Evolutionary conservation across 495 filamentous ascomycete genomes (phyloP).

Genomic region (Xylaria longipes): DNA sequence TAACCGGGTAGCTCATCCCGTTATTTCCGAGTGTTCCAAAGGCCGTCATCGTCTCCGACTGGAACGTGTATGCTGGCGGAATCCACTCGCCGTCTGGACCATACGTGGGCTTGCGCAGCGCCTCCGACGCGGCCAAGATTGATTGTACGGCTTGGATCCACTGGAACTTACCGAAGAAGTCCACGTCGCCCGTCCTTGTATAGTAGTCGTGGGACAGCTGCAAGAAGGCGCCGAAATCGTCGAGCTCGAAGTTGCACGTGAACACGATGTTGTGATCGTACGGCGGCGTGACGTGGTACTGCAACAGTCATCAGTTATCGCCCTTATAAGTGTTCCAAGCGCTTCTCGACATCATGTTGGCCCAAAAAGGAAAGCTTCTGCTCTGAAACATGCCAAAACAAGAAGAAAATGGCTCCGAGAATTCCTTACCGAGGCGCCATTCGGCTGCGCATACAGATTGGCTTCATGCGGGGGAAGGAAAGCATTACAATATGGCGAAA

Average conservation of each 20-base stretch:
- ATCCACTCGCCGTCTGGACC: conserved; percentile 59
- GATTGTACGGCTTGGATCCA: conserved; percentile 65
- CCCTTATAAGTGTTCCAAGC: too few species aligned
- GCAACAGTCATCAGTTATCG: too few species aligned
- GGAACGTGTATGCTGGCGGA: conserved; percentile 62
- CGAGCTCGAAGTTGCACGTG: conserved; percentile 71
- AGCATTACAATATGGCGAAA: conserved; percentile 65
- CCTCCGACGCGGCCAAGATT: conserved; percentile 62
- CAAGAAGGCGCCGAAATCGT: conserved; percentile 66
- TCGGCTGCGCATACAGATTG: conserved; percentile 52
- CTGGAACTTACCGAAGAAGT: conserved; percentile 64
- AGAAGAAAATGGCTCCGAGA: too few species aligned
- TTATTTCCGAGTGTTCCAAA: conserved; percentile 67
- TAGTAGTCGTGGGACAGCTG: conserved; percentile 67
- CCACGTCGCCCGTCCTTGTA: conserved; percentile 57
- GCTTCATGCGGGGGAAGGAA: conserved; percentile 67
- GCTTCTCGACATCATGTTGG: too few species aligned
- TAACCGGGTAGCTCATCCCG: conserved; percentile 65
- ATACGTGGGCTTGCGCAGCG: conserved; percentile 66
- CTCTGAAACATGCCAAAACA: too few species aligned
- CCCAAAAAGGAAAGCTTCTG: too few species aligned
- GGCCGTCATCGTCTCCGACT: conserved; percentile 60
- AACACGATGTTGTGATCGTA: conserved; percentile 61
- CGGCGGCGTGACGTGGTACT: conserved; percentile 37
- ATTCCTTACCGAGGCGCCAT: conserved; percentile 51